Conservation (phyloP, 345 rosid species). For the Euclidium syriacum region DNA sequence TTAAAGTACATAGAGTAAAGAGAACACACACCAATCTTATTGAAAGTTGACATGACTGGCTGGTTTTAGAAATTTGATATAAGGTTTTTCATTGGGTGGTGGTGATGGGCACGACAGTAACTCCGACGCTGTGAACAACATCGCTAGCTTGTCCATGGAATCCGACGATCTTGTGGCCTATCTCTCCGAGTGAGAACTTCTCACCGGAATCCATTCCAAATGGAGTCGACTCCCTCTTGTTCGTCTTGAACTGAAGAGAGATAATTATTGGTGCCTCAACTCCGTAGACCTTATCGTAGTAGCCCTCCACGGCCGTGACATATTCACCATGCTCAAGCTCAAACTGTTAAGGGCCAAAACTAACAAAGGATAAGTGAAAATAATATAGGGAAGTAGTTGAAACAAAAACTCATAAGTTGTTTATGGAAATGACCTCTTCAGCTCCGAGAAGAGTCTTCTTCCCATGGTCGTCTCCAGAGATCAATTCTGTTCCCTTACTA, state of each 20-base stretch:
- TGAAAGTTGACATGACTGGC: not conserved
- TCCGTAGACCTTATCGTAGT: conserved; percentile 17
- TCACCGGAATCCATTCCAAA: conserved; percentile 16
- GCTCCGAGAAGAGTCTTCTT: conserved; percentile 7
- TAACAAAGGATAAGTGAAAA: not conserved
- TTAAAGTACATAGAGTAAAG: too few relatives aligned
- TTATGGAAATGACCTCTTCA: not conserved
- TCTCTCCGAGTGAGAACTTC: conserved; percentile 7
- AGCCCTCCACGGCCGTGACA: conserved; percentile 14
- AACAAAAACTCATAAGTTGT: not conserved
- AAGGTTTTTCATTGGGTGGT: not conserved
- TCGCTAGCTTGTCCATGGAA: conserved; percentile 29
- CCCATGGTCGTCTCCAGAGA: conserved; percentile 27
- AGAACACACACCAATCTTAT: too few relatives aligned
- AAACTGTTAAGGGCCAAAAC: conserved; percentile 8
- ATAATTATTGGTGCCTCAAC: not conserved
- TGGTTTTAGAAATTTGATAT: not conserved
- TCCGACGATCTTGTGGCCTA: conserved; percentile 20
- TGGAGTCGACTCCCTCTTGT: conserved; percentile 19
- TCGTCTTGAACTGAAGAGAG: conserved; percentile 20
- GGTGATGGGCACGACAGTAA: conserved; percentile 17
- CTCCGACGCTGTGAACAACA: conserved; percentile 26
- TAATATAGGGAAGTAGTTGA: not conserved
- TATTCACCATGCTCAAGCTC: conserved; percentile 27
- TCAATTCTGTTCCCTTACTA: not conserved